Evolutionary conservation across 164 flowering plant genomes (phyloP), one percentile per base, ranked within the genome.

Genomic region (Kalanchoe fedtschenkoi): DNA sequence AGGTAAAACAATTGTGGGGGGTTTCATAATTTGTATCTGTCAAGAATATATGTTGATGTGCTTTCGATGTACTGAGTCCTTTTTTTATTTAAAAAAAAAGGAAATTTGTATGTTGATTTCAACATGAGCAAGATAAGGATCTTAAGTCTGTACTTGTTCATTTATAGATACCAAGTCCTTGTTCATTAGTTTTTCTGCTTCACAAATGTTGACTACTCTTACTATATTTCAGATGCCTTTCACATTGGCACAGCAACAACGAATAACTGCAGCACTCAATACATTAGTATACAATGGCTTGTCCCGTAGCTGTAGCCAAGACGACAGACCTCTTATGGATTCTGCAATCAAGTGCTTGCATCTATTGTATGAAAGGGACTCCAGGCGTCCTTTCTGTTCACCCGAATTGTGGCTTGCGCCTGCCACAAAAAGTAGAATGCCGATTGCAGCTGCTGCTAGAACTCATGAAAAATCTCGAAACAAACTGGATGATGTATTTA

Each of bases 291-390:
- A 91, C 66, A 89, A 89, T 83, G 83, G 88, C 60, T 66, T 89
- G 53, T 77, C 80, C 47, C 74, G 75, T 34, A 66, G 68, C 60
- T 73, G 37, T 56, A 74, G 78, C 32, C 75, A 62, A n/a, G 77
- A 77, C 59, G 66, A 74, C 72, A 74, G 66, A 68, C 66, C 82
- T 44, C 77, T 95, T 61, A 82, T 87, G 89, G 95, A 83, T 69
- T 83, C 88, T 68, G 88, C 97, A 34, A 72, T 81, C 63, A 85
- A 80, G 69, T 95, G 99, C 70, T 78, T 95, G 65, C 99, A 88
- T 74, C 68, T 91, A 69, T 65, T 95, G 69, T 91, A 95, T 80
- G 96, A 95, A 73, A 87, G 99, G 77, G 97, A 95, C 68, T 88
- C 97, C 75, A 85, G 99, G 69, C 97, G 83, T 75, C 84, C 65